Evolutionary conservation across 164 flowering plant genomes (phyloP), one percentile per base, ranked within the genome.

Genomic region (Chimonanthus salicifolius): DNA sequence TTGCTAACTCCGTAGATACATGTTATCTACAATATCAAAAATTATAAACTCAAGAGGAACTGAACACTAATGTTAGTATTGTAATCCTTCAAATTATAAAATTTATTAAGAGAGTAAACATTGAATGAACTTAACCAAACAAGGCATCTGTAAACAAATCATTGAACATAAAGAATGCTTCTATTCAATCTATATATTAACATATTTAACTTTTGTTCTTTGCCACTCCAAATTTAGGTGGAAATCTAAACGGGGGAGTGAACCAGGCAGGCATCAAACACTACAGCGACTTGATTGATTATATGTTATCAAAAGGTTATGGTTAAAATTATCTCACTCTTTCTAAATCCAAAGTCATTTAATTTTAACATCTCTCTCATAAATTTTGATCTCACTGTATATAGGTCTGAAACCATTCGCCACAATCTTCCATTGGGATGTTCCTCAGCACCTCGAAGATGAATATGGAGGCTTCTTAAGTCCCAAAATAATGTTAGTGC

Each of bases 361-460:
- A 9, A 63, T 58, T 33, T 33, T 33, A 33, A 33, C 33, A 33
- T 33, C 33, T 33, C 33, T 33, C 33, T 33, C 1, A 33, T 33
- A 0, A 33, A 33, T 33, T 33, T 33, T 33, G 33, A 33, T 33
- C 33, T 3, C 33, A 43, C n/a, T 15, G 20, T 71, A 60, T 15
- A 49, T 67, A 90, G 92, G 88, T 7, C 67, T 88, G 58, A 58
- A 81, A 60, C 96, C 96, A 3, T 85, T 82, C 75, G 87, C 84
- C 11, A 89, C 92, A 5, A 69, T 90, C 4, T 88, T 87, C 47
- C 96, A 90, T 58, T 88, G 88, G 83, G 96, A 90, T 77, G 69
- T 77, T 63, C 96, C 96, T 2, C 89, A 89, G 76, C 74, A 82
- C 15, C 79, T 89, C 0, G 80, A 87, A 74, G 88, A 87, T 46